These are phyloP conservation scores for Claviceps sp. DNA, from an alignment of 2,329 filamentous ascomycete genomes.

Conservation along the genomic window DNA sequence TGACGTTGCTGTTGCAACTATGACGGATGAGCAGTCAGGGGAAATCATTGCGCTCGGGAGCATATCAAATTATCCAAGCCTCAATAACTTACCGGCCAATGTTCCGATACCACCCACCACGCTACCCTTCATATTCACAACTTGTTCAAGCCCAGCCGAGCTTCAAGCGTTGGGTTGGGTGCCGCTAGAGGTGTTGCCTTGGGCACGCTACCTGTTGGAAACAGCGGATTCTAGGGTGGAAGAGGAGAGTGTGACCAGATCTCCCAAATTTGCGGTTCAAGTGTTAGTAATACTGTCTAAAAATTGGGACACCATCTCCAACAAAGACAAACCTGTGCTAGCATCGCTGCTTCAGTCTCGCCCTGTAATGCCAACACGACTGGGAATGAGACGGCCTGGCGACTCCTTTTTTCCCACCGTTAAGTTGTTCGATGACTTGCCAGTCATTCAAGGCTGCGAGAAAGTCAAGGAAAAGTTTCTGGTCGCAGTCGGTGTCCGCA, in stretches of 20 bases:
- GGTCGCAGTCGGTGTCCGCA: slow-evolving; percentile 68
- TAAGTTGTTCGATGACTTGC: slow-evolving; percentile 86
- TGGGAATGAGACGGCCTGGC: slow-evolving; percentile 72
- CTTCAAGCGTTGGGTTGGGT: slow-evolving; percentile 77
- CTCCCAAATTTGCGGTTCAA: slow-evolving; percentile 60
- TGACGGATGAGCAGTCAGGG: slow-evolving; percentile 48
- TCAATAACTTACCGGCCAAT: slow-evolving; percentile 66
- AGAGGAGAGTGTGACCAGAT: slow-evolving; percentile 57
- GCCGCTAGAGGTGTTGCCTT: slow-evolving; percentile 70
- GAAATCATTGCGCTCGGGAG: slow-evolving; percentile 65
- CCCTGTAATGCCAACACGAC: slow-evolving; percentile 76
- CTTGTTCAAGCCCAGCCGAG: slow-evolving; percentile 49
- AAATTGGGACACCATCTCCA: slow-evolving; percentile 71
- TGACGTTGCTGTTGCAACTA: slow-evolving; percentile 63
- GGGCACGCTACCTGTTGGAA: slow-evolving; percentile 71
- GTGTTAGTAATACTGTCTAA: slow-evolving; percentile 74
- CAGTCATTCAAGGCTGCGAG: slow-evolving; percentile 61
- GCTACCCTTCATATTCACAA: slow-evolving; percentile 75
- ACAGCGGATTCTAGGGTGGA: slow-evolving; percentile 45
- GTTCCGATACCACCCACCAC: slow-evolving; percentile 71
- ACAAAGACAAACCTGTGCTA: slow-evolving; percentile 51
- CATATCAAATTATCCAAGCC: slow-evolving; percentile 62
- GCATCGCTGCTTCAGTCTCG: slow-evolving; percentile 50
- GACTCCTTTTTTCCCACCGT: slow-evolving; percentile 93
- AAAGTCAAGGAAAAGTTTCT: slow-evolving; percentile 87